A percentile compares a stretch with the other conserved stretches of the same genome.
phyloP scores from a whole-genome alignment of 1,284 basidiomycete genomes.

The Wolfiporia cocos region DNA sequence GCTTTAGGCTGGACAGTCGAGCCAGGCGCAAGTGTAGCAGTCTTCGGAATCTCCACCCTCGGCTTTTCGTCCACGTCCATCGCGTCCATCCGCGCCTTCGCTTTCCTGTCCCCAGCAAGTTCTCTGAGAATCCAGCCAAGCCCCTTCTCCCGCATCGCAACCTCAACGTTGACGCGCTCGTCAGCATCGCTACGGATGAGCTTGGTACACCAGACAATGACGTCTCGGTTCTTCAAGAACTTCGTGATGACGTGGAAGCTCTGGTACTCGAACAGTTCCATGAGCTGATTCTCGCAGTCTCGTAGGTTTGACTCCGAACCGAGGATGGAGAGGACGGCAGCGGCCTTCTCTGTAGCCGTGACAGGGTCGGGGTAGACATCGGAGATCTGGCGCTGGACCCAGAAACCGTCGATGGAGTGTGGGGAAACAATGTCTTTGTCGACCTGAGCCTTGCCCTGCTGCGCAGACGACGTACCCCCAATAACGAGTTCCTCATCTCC shows the following conservation, averaged over 20 bases:
- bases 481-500: constrained; percentile 69
- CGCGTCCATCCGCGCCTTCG: constrained; percentile 47
- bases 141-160: constrained; percentile 97
- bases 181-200: constrained; percentile 88
- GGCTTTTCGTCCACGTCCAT: constrained; percentile 75
- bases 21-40: constrained; percentile 86
- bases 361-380: constrained; percentile 92
- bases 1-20: constrained; percentile 84
- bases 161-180: constrained; percentile 91
- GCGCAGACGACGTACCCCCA: constrained; percentile 48
- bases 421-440: constrained; percentile 84
- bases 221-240: constrained; percentile 94
- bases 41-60: constrained; percentile 65
- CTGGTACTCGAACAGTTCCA: constrained; percentile 96
- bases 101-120: constrained; percentile 71
- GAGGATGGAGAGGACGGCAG: constrained; percentile 82
- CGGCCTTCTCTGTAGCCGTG: constrained; percentile 90
- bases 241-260: constrained; percentile 89
- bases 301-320: constrained; percentile 86
- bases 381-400: constrained; percentile 93
- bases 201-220: constrained; percentile 98
- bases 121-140: constrained; percentile 94
- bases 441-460: constrained; percentile 41
- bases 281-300: constrained; percentile 95
- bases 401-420: constrained; percentile 94